Base-by-base conservation (phyloP, 1,284 basidiomycete genomes). In the Puccinia novopanici region DNA sequence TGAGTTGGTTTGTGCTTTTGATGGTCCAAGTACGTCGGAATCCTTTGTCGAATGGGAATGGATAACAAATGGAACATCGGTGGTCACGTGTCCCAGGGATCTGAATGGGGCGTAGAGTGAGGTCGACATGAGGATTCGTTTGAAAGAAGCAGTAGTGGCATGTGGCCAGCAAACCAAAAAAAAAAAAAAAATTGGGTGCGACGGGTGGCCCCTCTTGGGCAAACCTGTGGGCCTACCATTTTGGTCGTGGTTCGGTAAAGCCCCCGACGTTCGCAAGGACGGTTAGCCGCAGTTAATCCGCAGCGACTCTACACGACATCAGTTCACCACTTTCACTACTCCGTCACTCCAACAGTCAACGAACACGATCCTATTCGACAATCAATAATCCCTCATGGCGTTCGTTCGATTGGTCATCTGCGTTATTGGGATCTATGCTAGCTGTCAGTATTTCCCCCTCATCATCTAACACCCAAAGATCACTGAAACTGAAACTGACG, bases 31-130 rank as follows among this genome's bases (percentile, higher is more conserved):
- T 27, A 82, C 82, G 0, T 92, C 90, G 10, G 93, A 91, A 48
- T 94, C 94, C 86, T 95, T 96, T 84, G 92, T 89, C 3, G 93
- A 92, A 82, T 93, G 91, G 0, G 92, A 90, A 87, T 96, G 94
- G 79, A 98, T 87, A 8, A 92, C 90, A 85, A 97, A 94, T 13
- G 96, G 95, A 19, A 97, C 89, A 87, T 92, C 90, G 85, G 97
- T 96, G 63, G 95, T 94, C 84, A 99, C 90, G 82, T 95, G 89
- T 37, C 96, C 95, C 17, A 99, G 90, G 2, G 95, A 95, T 81
- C 97, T 90, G 86, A 99, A 99, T 6, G 97, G 97, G 4, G 92
- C 92, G 86, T 97, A 99, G 70, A 99, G 89, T 6, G 65, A 78
- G 40, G 76, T 70, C 5, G 76, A 70, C 76, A 78, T 78, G 15